phyloP scores from a whole-genome alignment of 2,329 filamentous ascomycete genomes.

The Neophaeococcomyces mojaviensis region DNA sequence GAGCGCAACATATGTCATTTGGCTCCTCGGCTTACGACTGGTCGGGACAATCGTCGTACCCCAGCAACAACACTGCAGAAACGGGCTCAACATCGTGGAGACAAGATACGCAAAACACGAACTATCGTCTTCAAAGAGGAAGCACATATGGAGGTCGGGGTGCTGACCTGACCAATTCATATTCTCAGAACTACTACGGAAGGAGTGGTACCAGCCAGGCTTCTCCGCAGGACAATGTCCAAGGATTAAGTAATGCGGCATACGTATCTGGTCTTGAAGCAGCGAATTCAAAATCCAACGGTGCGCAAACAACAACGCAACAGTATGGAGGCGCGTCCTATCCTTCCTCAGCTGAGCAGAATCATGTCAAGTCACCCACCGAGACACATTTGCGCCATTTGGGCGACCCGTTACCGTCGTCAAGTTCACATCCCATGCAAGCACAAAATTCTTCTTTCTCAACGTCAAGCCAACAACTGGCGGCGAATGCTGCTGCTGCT shows the following conservation, averaged over 20 bases:
- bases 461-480: slow-evolving; percentile 10
- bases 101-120: background rate
- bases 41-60: slow-evolving; percentile 11
- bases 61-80: slow-evolving; percentile 10
- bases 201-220: background rate
- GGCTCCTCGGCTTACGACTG: slow-evolving; percentile 15
- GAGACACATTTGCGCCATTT: background rate
- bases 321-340: background rate
- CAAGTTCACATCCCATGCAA: slow-evolving; percentile 8
- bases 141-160: slow-evolving; percentile 2
- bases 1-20: slow-evolving; percentile 13
- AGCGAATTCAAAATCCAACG: slow-evolving; percentile 2
- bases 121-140: slow-evolving; percentile 10
- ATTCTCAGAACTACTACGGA: slow-evolving; percentile 4
- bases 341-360: background rate
- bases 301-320: background rate
- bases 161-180: background rate
- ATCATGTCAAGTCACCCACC: slow-evolving; percentile 12
- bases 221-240: slow-evolving; percentile 8
- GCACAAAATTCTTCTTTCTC: slow-evolving; percentile 9
- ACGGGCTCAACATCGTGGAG: slow-evolving; percentile 11
- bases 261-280: slow-evolving; percentile 22
- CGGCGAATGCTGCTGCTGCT: slow-evolving; percentile 15
- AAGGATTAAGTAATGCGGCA: slow-evolving; percentile 20
- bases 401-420: background rate